Evolutionary conservation across 2,329 filamentous ascomycete species (phyloP).

Genomic region (Trichoderma atroviride): DNA sequence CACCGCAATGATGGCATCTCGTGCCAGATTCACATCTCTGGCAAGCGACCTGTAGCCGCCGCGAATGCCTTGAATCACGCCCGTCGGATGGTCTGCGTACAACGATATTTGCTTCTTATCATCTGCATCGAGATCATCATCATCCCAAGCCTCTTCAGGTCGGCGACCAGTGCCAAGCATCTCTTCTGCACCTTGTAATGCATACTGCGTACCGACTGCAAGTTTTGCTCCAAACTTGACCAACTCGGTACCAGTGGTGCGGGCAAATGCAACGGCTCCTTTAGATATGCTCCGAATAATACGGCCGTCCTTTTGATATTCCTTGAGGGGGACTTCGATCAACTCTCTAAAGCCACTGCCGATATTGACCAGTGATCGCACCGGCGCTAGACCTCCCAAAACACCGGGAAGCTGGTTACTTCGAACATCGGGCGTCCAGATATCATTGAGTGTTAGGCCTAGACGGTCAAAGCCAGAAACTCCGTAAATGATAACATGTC

Average conservation of each 20-base stretch:
- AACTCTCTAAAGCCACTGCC: constrained; percentile 84
- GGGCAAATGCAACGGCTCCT: constrained; percentile 85
- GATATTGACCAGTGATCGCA: constrained; percentile 90
- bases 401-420: constrained; percentile 86
- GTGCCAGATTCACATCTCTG: constrained; percentile 81
- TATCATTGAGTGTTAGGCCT: constrained; percentile 87
- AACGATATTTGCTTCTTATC: constrained; percentile 80
- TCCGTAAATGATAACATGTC: constrained; percentile 90
- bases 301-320: constrained; percentile 92
- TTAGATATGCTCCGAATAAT: constrained; percentile 91
- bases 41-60: constrained; percentile 82
- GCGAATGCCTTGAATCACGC: constrained; percentile 81
- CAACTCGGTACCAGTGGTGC: constrained; percentile 91
- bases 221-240: constrained; percentile 92
- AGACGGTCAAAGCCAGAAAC: constrained; percentile 88
- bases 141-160: constrained; percentile 54
- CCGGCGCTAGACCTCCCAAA: constrained; percentile 82
- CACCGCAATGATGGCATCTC: constrained; percentile 92
- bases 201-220: constrained; percentile 91
- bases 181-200: constrained; percentile 84
- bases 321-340: constrained; percentile 83
- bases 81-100: constrained; percentile 92
- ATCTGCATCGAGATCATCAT: constrained; percentile 65
- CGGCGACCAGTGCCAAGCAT: constrained; percentile 60
- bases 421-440: constrained; percentile 95